Percentiles rank a stretch among this genome's conserved stretches.
Conservation (phyloP, 2,329 filamentous ascomycete species). For the Sclerotinia borealis region DNA sequence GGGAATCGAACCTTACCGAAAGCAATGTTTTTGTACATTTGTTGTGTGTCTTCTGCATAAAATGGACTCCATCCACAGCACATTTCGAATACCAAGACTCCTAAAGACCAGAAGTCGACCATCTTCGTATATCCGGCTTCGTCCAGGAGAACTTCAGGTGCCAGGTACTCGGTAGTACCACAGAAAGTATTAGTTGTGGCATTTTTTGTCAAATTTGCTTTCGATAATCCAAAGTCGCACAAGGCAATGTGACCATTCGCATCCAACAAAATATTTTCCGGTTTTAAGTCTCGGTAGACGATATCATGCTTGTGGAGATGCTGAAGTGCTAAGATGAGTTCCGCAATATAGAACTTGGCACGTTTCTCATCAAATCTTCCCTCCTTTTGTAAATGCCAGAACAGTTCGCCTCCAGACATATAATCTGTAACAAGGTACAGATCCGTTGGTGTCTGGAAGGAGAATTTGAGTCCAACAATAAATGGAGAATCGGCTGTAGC, state of each 20-base stretch:
- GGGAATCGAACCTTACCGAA: constrained; percentile 98
- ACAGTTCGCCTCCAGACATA: constrained; percentile 97
- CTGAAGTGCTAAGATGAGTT: constrained; percentile 89
- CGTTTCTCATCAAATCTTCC: constrained; percentile 90
- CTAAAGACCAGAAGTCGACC: constrained; percentile 99
- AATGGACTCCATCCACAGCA: constrained; percentile 99
- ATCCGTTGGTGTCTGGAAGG: constrained; percentile 95
- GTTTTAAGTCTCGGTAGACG: constrained; percentile 94
- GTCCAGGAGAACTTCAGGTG: constrained; percentile 89
- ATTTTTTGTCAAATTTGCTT: constrained; percentile 94
- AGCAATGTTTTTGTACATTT: constrained; percentile 99
- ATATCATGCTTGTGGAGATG: constrained; percentile 97
- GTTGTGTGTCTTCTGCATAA: constrained; percentile 97
- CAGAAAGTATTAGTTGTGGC: constrained; percentile 99
- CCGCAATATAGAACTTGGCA: constrained; percentile 98
- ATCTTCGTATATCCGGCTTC: constrained; percentile 99
- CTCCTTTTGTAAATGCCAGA: constrained; percentile 98
- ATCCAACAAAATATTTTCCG: constrained; percentile 94
- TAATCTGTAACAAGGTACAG: constrained; percentile 98
- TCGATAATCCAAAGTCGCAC: constrained; percentile 95
- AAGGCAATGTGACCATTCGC: constrained; percentile 97
- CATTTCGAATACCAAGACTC: constrained; percentile 98
- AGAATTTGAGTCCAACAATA: constrained; percentile 97
- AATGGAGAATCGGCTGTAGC: constrained; percentile 95
- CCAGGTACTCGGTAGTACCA: constrained; percentile 94